phyloP scores from a whole-genome alignment of 257 asterid genomes.

The Petrea volubilis region DNA sequence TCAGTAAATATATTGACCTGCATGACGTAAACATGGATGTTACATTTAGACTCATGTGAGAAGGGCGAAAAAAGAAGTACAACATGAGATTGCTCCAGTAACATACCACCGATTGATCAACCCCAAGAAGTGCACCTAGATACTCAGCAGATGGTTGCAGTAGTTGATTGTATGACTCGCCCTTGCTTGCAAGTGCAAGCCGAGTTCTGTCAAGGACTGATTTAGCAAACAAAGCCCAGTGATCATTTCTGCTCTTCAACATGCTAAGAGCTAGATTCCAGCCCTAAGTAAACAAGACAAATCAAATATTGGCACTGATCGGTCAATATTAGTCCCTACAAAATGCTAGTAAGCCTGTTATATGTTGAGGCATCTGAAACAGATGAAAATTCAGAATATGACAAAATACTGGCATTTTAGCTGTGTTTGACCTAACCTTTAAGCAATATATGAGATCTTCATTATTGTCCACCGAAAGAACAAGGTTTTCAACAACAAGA shows the following conservation, averaged over 20 bases:
- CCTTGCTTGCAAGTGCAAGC: constrained; percentile 90
- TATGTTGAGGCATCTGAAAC: not conserved
- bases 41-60: constrained; percentile 14
- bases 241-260: constrained; percentile 54
- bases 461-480: constrained; percentile 78
- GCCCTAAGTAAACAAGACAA: constrained; percentile 51
- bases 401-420: not conserved
- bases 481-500: constrained; percentile 87
- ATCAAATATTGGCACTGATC: constrained; percentile 17
- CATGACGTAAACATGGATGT: constrained; percentile 29
- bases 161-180: constrained; percentile 79
- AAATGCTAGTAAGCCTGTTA: not conserved
- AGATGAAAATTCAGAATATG: constrained; percentile 10
- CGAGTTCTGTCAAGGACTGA: constrained; percentile 94
- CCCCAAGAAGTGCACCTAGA: constrained; percentile 88
- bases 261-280: constrained; percentile 82
- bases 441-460: constrained; percentile 91
- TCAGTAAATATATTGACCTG: constrained; percentile 94
- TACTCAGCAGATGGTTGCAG: constrained; percentile 97
- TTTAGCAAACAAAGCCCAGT: constrained; percentile 94
- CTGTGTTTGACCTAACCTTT: constrained; percentile 59
- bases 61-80: constrained; percentile 7
- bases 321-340: not conserved
- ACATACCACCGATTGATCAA: constrained; percentile 90
- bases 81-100: constrained; percentile 9